Percentiles rank a stretch among this genome's conserved stretches.
Evolutionary conservation across 208 protist species (phyloP).

Genomic region (Leptomonas pyrrhocoris): DNA sequence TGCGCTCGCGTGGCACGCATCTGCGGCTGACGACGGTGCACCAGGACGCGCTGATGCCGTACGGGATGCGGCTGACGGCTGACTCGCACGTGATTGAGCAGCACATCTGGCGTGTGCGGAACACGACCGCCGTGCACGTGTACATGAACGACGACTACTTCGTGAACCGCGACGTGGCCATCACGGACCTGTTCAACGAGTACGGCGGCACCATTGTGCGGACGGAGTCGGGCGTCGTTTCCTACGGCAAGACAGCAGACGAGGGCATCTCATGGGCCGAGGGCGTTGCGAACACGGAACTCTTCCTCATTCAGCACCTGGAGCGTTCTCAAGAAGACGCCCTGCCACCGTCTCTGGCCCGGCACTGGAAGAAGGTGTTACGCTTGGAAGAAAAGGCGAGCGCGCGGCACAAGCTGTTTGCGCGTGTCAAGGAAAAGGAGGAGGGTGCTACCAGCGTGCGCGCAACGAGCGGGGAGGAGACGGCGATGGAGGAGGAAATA

Average conservation of each 20-base stretch:
- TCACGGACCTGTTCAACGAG: constrained; percentile 66
- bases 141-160: constrained; percentile 85
- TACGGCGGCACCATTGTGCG: constrained; percentile 65
- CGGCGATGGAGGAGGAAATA: constrained; percentile 1
- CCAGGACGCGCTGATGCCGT: constrained; percentile 68
- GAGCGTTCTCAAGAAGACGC: constrained; percentile 42
- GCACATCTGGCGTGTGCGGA: constrained; percentile 61
- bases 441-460: not conserved
- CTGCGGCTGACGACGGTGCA: constrained; percentile 65
- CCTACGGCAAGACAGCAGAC: not conserved
- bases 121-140: constrained; percentile 58
- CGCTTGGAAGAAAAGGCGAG: not conserved
- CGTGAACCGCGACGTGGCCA: constrained; percentile 56
- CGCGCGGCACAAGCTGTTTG: constrained; percentile 2
- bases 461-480: not conserved
- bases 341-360: constrained; percentile 16
- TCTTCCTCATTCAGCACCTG: constrained; percentile 48
- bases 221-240: constrained; percentile 29
- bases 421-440: not conserved
- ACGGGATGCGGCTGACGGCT: constrained; percentile 55
- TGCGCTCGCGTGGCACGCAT: constrained; percentile 38
- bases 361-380: not conserved
- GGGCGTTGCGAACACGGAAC: constrained; percentile 45
- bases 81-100: constrained; percentile 63
- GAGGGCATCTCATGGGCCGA: constrained; percentile 25